Base-by-base conservation (phyloP, 768 basidiomycete genomes). In the Boletus fagicola region DNA sequence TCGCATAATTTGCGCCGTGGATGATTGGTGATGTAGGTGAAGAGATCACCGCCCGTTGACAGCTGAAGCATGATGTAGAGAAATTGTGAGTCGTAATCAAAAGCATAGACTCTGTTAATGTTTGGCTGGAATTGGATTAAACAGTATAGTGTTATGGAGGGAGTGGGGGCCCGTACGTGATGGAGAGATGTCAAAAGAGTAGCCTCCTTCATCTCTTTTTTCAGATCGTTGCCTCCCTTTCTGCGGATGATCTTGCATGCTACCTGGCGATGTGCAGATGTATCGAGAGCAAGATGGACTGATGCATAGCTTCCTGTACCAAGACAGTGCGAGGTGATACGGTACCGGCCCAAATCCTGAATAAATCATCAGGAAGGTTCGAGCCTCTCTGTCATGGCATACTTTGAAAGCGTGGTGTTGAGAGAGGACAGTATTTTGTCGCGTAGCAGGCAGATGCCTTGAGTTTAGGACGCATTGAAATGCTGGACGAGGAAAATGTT, bases 41-140 rank as follows among this genome's bases (percentile, higher is more conserved):
- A 92, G n/a, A 93, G 79, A 65, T 93, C 91, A 24, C 90, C 91
- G 11, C 91, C 90, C 0, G 90, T 92, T 64, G 88, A 92, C 9
- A 93, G 77, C 70, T 93, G 87, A 35, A 93, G 83, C 72, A 93
- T 92, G 43, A 93, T 89, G 69, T 92, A 87, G 82, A 88, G 77
- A 67, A 86, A 87, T 62, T 78, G 78, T 1, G 80, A 75, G 58
- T 83, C 77, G 35, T 83, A 78, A 66, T 87, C 83, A 12, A 88
- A 85, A 53, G 85, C 86, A 63, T 84, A 86, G 43, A 92, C 85
- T 50, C 82, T 80, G 64, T 91, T 92, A 48, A 93, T 91, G 58
- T 91, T 92, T 11, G 90, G 88, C 90, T 92, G 58, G 26, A 33
- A 28, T 54, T 35, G 44, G 45, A 42, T 53, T 22, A 22, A 45